Conservation (phyloP, 2,329 filamentous ascomycete genomes). For the Paraphaeosphaeria sporulosa region DNA sequence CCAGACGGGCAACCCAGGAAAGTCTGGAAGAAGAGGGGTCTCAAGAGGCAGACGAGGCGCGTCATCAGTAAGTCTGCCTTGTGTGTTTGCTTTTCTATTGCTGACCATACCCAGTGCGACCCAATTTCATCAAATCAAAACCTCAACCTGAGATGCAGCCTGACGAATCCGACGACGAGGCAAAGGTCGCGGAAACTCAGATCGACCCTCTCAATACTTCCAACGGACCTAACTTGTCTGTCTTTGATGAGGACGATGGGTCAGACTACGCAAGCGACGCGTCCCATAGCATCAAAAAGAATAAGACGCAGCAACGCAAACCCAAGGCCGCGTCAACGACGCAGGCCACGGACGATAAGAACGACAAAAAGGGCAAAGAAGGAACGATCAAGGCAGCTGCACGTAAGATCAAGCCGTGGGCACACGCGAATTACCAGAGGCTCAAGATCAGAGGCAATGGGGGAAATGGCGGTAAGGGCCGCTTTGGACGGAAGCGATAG, state of each 20-base stretch:
- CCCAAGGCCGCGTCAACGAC: conserved; percentile 11
- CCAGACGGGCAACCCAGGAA: conserved; percentile 67
- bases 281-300: conserved; percentile 44
- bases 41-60: conserved; percentile 77
- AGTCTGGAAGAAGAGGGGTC: conserved; percentile 82
- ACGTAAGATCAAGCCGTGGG: conserved; percentile 55
- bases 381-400: conserved; percentile 48
- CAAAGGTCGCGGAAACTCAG: conserved; percentile 47
- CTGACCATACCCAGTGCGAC: conserved; percentile 49
- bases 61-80: conserved; percentile 60
- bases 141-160: conserved; percentile 43
- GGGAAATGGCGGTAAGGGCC: conserved; percentile 49
- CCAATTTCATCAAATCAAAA: conserved; percentile 52
- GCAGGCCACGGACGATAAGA: conserved; percentile 20
- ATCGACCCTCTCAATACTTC: conserved; percentile 29
- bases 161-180: conserved; percentile 46
- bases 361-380: conserved; percentile 28
- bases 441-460: conserved; percentile 62
- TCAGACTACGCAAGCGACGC: conserved; percentile 54
- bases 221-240: conserved; percentile 47
- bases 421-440: conserved; percentile 57
- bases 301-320: conserved; percentile 32
- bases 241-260: conserved; percentile 39
- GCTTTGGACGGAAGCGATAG: conserved; percentile 46
- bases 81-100: background rate